Percentiles rank a stretch among this genome's conserved stretches.
Conservation (phyloP, 345 rosid genomes). For the Chamaenerion angustifolium region DNA sequence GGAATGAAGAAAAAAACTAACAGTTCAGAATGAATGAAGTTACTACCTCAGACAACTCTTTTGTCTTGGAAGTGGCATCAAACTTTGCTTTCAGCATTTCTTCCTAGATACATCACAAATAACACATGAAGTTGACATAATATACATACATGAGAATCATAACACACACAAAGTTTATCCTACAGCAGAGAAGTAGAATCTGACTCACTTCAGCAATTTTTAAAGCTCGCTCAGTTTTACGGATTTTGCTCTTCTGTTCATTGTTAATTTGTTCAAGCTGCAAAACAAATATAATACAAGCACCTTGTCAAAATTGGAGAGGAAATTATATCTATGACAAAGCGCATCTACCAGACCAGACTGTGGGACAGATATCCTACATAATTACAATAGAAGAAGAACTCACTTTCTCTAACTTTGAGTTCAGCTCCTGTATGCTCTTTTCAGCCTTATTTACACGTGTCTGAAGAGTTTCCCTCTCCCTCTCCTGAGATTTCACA, state of each 20-base stretch:
- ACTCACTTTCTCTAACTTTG: conserved; percentile 49
- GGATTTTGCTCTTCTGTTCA: conserved; percentile 60
- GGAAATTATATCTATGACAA: background rate
- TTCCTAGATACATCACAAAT: conserved; percentile 34
- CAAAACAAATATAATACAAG: conserved; percentile 5
- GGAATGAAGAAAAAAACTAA: too few species aligned
- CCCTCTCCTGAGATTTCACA: conserved; percentile 31
- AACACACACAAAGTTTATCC: too few species aligned
- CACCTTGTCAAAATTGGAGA: too few species aligned
- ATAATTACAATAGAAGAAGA: background rate
- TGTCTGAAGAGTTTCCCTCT: conserved; percentile 45
- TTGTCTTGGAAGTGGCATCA: conserved; percentile 57
- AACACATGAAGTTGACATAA: background rate
- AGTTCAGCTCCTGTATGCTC: conserved; percentile 37
- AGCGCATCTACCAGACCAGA: background rate
- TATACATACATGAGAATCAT: too few species aligned
- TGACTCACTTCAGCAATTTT: conserved; percentile 70
- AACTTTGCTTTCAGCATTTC: conserved; percentile 68
- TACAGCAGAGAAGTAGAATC: background rate
- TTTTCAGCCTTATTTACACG: conserved; percentile 45
- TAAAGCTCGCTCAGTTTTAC: conserved; percentile 82
- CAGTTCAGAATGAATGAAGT: background rate
- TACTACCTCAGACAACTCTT: conserved; percentile 63
- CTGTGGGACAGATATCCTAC: too few species aligned
- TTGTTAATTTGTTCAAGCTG: conserved; percentile 72